These are phyloP conservation scores for Paracamarosporium sp. DNA, from an alignment of 2,329 filamentous ascomycete genomes.

Conservation along the genomic window DNA sequence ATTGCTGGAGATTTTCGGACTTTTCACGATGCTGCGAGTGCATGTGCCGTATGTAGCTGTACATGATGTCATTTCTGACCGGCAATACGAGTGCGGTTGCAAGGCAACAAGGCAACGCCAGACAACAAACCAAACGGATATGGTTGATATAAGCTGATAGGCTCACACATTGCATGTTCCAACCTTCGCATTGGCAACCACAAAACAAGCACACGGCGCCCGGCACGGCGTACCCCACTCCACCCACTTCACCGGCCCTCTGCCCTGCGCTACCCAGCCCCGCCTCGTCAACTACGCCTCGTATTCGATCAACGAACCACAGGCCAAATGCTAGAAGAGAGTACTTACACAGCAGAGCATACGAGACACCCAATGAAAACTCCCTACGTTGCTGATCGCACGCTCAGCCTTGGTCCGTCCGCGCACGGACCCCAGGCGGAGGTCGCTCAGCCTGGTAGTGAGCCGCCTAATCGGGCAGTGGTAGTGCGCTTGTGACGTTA, in stretches of 20 bases:
- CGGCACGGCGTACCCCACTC: background rate
- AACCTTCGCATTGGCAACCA: too few relatives aligned
- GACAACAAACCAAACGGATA: too few relatives aligned
- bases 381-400: background rate
- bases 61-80: too few relatives aligned
- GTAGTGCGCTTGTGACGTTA: slow-evolving; percentile 2
- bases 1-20: too few relatives aligned
- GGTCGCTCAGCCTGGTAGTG: background rate
- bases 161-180: too few relatives aligned
- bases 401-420: background rate
- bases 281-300: background rate
- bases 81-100: too few relatives aligned
- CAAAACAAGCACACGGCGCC: too few relatives aligned
- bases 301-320: background rate
- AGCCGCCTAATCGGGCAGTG: background rate
- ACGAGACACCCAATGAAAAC: background rate
- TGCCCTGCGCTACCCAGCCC: too few relatives aligned
- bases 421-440: background rate
- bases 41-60: too few relatives aligned
- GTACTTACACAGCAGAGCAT: background rate
- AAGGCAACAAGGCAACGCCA: too few relatives aligned
- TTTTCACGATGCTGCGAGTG: too few relatives aligned
- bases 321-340: background rate
- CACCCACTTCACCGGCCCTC: background rate
- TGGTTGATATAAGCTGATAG: too few relatives aligned